Evolutionary conservation across 148 eudicot genomes (phyloP).

Genomic region (Linanthus parryae): DNA sequence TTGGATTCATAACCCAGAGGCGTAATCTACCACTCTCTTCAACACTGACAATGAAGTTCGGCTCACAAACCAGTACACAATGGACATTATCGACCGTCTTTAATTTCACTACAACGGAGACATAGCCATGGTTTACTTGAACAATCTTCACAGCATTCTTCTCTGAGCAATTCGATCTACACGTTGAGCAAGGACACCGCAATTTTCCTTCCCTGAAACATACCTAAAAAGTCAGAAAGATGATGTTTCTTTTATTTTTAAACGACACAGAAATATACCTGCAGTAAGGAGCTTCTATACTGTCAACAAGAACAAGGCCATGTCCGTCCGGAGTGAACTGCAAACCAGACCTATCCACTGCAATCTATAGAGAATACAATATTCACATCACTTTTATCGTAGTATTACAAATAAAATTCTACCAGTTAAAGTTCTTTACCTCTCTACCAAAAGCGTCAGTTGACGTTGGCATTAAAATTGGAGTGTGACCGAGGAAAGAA

Average conservation of each 20-base stretch:
- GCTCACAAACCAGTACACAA: conserved; percentile 73
- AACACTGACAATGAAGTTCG: conserved; percentile 57
- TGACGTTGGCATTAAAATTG: conserved; percentile 42
- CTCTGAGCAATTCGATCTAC: conserved; percentile 46
- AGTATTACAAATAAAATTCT: no score
- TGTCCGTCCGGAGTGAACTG: conserved; percentile 75
- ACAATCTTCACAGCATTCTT: conserved; percentile 75
- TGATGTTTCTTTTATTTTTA: no score
- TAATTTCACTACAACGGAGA: conserved; percentile 47
- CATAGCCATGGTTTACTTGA: conserved; percentile 63
- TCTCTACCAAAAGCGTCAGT: conserved; percentile 51
- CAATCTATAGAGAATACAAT: conserved; percentile 37
- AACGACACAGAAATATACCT: conserved; percentile 31
- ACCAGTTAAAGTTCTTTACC: no score
- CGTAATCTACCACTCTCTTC: conserved; percentile 82
- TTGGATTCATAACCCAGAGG: conserved; percentile 85
- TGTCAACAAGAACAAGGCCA: conserved; percentile 52
- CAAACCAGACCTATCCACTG: conserved; percentile 47
- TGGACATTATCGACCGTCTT: conserved; percentile 43
- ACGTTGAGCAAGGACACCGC: conserved; percentile 59
- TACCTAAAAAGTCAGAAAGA: no score
- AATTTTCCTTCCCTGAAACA: conserved; percentile 50
- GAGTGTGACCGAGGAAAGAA: conserved; percentile 57
- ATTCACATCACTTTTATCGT: conserved; percentile 12
- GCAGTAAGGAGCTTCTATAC: conserved; percentile 67